Conservation (phyloP, 2,329 filamentous ascomycete species). For the Chrysoporthe cubensis region DNA sequence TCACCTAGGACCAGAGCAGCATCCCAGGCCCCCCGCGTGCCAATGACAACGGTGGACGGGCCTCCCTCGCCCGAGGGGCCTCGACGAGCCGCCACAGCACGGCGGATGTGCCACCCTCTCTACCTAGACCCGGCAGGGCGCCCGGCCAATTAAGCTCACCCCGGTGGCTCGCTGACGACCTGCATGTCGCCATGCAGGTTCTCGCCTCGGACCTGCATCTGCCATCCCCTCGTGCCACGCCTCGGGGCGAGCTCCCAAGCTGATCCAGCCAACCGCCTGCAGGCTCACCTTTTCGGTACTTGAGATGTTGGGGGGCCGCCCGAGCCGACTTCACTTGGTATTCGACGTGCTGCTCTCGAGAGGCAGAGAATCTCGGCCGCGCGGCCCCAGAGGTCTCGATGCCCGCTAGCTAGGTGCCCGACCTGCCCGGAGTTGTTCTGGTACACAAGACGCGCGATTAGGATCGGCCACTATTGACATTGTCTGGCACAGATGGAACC, state of each 20-base stretch:
- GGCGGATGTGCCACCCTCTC: not conserved
- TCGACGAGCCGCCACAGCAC: not conserved
- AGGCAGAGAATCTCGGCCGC: not conserved
- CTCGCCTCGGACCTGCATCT: constrained; percentile 13
- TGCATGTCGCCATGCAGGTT: constrained; percentile 19
- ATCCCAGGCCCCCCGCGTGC: not conserved
- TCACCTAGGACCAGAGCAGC: not conserved
- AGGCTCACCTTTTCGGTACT: constrained; percentile 4
- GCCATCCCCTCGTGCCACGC: not conserved
- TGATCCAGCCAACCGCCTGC: constrained; percentile 1
- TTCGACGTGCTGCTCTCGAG: not conserved
- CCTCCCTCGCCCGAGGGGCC: not conserved
- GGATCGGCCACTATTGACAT: constrained; percentile 3
- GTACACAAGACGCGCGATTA: not conserved
- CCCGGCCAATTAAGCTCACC: not conserved
- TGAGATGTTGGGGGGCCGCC: not conserved
- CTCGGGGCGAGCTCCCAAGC: not conserved
- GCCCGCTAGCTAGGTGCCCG: not conserved
- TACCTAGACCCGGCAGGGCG: not conserved
- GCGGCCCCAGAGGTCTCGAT: not conserved
- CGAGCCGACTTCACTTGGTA: not conserved
- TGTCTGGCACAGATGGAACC: not conserved
- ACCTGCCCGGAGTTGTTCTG: not conserved
- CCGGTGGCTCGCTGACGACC: constrained; percentile 13
- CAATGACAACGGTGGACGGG: not conserved